These are phyloP conservation scores for Ascomycota sp. DNA, from an alignment of 2,329 filamentous ascomycete species.

Conservation along the genomic window DNA sequence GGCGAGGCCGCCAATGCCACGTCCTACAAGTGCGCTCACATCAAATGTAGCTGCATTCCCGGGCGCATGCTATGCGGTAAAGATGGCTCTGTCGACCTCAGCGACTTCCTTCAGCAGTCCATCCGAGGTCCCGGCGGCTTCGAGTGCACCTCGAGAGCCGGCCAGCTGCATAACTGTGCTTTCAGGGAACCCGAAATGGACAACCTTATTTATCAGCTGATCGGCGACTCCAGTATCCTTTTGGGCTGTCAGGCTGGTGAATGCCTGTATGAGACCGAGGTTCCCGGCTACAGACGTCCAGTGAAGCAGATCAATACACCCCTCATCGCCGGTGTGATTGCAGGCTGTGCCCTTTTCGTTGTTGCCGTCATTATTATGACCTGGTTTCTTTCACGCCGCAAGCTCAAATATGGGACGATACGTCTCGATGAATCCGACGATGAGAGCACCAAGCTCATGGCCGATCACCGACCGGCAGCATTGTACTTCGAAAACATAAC, in stretches of 20 bases:
- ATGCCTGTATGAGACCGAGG: constrained; percentile 77
- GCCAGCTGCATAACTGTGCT: constrained; percentile 41
- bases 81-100: constrained; percentile 73
- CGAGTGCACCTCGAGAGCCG: constrained; percentile 44
- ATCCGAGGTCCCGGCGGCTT: constrained; percentile 82
- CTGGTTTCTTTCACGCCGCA: constrained; percentile 72
- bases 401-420: constrained; percentile 47
- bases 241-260: constrained; percentile 69
- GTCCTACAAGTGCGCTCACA: constrained; percentile 61
- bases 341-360: constrained; percentile 62
- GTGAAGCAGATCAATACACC: constrained; percentile 94
- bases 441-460: constrained; percentile 65
- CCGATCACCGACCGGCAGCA: constrained; percentile 75
- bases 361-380: constrained; percentile 63
- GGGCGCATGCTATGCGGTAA: constrained; percentile 88
- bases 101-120: constrained; percentile 59
- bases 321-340: constrained; percentile 82
- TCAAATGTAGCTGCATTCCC: constrained; percentile 70
- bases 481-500: constrained; percentile 73
- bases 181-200: constrained; percentile 91
- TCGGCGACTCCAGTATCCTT: constrained; percentile 76
- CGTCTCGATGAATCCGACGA: constrained; percentile 77
- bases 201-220: constrained; percentile 64
- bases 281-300: constrained; percentile 72
- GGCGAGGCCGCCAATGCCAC: constrained; percentile 56